Base-by-base conservation (phyloP, 179 eudicot species). In the Silene coronaria region DNA sequence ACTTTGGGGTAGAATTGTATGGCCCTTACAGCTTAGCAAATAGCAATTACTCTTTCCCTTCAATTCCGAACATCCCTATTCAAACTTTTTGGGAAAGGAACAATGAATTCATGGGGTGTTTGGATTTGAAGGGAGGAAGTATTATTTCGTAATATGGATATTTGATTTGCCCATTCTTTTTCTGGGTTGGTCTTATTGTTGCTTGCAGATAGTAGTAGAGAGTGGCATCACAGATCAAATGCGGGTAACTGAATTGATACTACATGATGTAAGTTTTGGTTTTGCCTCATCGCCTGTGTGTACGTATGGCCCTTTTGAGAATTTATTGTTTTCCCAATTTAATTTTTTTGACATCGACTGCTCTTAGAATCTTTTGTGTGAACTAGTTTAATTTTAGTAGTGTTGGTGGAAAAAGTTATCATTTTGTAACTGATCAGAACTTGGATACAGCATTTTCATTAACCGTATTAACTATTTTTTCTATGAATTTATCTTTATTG, bases 211-310 rank as follows among this genome's bases (percentile, higher is more conserved):
- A 76, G 89, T 91, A 76, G 90, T 86, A 64, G 98, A 93, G 76
- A 85, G 99, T 88, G 93, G 99, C 80, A 86, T 92, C 78, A 79
- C 97, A 30, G 99, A 96, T 83, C 98, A 96, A 83, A 83, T 89
- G 87, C 97, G 92, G 45, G 82, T 91, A 64, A 85, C 92, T 16
- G 99, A 96, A 65, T 93, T 93, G 81, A 87, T 93, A 61, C 72
- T 93, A 73, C 91, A 86, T 76, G 93, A 96, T 86, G 99, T 96
- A 89, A 84, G 97, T 78, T 57, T 64, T 53, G 45, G 24, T 3
- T 32, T 62, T 19, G 32, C 53, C 22, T 46, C n/a, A 45, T 24
- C 17, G 14, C 24, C 48, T 70, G 51, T 51, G 24, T 72, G 58
- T 45, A 59, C 51, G 9, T 73, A 27, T 71, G 2, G 55, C 6